Evolutionary conservation across 2,329 filamentous ascomycete genomes (phyloP), one percentile per base, ranked within the genome.

Genomic region (Nemania sp.): DNA sequence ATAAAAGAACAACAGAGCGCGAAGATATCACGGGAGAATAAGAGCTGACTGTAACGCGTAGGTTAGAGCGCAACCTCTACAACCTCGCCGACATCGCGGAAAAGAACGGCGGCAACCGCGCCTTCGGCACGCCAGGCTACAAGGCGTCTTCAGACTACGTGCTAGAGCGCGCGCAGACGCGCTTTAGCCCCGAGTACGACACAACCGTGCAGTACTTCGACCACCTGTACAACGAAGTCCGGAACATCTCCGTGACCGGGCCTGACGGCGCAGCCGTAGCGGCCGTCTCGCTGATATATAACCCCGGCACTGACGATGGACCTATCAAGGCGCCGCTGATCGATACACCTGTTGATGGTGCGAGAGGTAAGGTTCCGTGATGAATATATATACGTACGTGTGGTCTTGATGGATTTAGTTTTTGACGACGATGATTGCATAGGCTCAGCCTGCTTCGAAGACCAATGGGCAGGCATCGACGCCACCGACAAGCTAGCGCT

Each of bases 111-210:
- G 82, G 81, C 14, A 84, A 83, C 67, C 75, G 82, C 45, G 82
- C 82, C 5, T 84, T 83, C 53, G 82, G 83, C 12, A 70, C 80
- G 8, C 80, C 81, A 1, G 83, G 83, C 12, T 86, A 78, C 72
- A 75, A 77, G 45, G 82, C 80, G 1, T 84, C 81, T 0, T 68
- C 80, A 15, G 80, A 86, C 61, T 85, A 79, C 62, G 70, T 86
- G 52, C 71, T 81, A 5, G 76, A 77, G 48, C 76, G 77, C 11
- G 66, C 72, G 11, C 60, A 68, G 54, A 70, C 60, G 26, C 70
- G 72, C 19, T 74, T 76, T 56, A 65, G 65, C 49, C 68, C 73
- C 44, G 64, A 76, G 42, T 69, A 79, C 39, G 70, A 79, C 59
- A 79, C 75, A 11, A 70, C 63, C 22, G 65, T 77, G 24, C 77